These are phyloP conservation scores for Rhodotorula sp. DNA, from an alignment of 1,284 basidiomycete genomes.

Conservation along the genomic window DNA sequence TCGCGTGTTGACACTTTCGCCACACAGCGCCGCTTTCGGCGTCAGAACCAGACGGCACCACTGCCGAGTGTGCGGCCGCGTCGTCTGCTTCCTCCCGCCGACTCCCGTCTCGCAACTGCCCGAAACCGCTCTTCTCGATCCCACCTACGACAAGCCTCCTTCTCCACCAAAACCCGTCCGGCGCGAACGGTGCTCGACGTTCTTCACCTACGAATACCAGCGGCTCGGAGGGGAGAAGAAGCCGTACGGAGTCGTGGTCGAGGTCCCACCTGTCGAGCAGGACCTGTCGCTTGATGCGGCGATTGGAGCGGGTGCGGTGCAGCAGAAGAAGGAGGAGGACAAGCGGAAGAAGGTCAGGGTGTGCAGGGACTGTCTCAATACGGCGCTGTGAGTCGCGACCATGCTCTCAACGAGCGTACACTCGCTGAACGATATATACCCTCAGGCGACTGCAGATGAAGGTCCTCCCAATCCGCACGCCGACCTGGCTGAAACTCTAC, in stretches of 20 bases:
- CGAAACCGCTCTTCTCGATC: conserved; percentile 49
- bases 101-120: conserved; percentile 24
- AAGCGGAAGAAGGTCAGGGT: conserved; percentile 45
- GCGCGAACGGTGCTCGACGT: conserved; percentile 49
- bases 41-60: conserved; percentile 94
- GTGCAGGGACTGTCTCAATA: conserved; percentile 45
- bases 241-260: conserved; percentile 30
- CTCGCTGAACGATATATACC: not conserved
- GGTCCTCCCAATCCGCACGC: conserved; percentile 32
- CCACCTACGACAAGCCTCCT: not conserved
- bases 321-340: conserved; percentile 22
- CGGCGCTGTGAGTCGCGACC: conserved; percentile 42
- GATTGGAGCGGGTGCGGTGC: not conserved
- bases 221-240: conserved; percentile 17
- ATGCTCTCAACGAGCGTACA: not conserved
- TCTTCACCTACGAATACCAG: conserved; percentile 43
- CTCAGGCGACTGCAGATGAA: conserved; percentile 38
- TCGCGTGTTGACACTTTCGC: not conserved
- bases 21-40: conserved; percentile 69
- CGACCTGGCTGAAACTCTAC: conserved; percentile 48
- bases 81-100: conserved; percentile 85
- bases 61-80: conserved; percentile 87
- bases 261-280: conserved; percentile 36
- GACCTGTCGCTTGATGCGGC: conserved; percentile 20
- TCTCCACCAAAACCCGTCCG: conserved; percentile 16